Percentiles rank a stretch among this genome's conserved stretches.
Conservation (phyloP, 176 grass and related monocot genomes). For the Saccharum officinarum region DNA sequence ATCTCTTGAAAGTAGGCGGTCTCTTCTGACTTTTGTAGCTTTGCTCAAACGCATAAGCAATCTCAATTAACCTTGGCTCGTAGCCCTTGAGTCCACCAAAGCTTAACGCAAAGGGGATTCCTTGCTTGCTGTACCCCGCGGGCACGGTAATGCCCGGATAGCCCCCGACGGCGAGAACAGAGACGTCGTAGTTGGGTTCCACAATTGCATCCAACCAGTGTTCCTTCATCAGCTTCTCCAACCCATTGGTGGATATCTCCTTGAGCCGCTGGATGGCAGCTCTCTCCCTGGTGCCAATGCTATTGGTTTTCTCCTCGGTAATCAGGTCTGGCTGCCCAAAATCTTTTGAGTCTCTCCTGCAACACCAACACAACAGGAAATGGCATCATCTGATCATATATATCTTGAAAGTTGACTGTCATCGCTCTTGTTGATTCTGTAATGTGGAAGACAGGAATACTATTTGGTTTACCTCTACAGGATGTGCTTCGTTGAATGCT, state of each 20-base stretch:
- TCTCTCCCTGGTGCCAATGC: conserved; percentile 23
- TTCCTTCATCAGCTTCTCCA: conserved; percentile 53
- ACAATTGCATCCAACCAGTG: conserved; percentile 48
- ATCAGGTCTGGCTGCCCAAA: conserved; percentile 44
- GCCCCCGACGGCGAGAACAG: conserved; percentile 48
- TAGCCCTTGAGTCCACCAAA: conserved; percentile 61
- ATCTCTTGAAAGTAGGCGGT: conserved; percentile 22
- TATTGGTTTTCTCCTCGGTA: conserved; percentile 34
- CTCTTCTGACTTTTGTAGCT: conserved; percentile 46
- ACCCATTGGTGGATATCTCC: conserved; percentile 36
- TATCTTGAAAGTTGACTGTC: not conserved
- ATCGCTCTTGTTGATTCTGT: not conserved
- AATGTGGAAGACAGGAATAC: not conserved
- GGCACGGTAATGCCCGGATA: conserved; percentile 60
- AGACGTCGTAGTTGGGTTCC: not conserved
- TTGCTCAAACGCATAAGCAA: conserved; percentile 63
- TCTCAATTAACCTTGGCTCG: conserved; percentile 62
- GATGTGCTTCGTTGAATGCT: conserved; percentile 51
- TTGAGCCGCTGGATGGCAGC: conserved; percentile 34
- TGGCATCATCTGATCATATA: not conserved
- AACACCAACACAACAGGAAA: not conserved
- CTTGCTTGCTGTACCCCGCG: conserved; percentile 41
- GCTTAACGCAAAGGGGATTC: conserved; percentile 48
- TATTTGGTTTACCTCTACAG: conserved; percentile 20
- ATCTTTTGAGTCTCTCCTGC: conserved; percentile 57